A percentile compares a stretch with the other conserved stretches of the same genome.
Evolutionary conservation across 306 rosid species (phyloP).

Genomic region (Citrullus colocynthis): DNA sequence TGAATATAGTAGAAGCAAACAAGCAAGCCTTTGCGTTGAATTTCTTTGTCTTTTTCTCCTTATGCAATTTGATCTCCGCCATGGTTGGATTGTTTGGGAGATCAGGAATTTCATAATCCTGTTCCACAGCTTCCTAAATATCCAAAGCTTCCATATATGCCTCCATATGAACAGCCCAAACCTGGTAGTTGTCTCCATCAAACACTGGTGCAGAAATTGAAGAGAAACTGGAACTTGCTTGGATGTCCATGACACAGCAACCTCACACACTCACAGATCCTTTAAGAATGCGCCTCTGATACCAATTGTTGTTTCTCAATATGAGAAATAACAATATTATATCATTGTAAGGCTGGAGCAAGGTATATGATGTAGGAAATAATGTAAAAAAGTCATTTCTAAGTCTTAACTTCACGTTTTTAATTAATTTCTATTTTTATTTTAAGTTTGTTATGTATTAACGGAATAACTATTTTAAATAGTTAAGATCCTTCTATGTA

Average conservation of each 20-base stretch:
- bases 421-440: too few relatives aligned
- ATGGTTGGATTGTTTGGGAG: not conserved
- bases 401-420: too few relatives aligned
- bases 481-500: too few relatives aligned
- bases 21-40: slow-evolving; percentile 7
- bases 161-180: not conserved
- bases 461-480: too few relatives aligned
- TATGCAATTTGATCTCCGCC: not conserved
- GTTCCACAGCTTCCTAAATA: not conserved
- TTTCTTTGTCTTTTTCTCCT: not conserved
- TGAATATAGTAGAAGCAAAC: not conserved
- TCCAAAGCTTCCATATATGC: not conserved
- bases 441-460: too few relatives aligned
- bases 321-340: too few relatives aligned
- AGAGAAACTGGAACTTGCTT: not conserved
- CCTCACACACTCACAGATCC: not conserved
- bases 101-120: not conserved
- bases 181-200: not conserved
- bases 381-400: too few relatives aligned
- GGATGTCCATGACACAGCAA: not conserved
- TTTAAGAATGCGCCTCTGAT: too few relatives aligned
- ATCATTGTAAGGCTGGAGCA: too few relatives aligned
- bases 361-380: too few relatives aligned
- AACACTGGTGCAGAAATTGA: not conserved
- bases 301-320: too few relatives aligned